phyloP scores from a whole-genome alignment of 225 moss, liverwort and hornwort species.

The Anthoceros angustus region DNA sequence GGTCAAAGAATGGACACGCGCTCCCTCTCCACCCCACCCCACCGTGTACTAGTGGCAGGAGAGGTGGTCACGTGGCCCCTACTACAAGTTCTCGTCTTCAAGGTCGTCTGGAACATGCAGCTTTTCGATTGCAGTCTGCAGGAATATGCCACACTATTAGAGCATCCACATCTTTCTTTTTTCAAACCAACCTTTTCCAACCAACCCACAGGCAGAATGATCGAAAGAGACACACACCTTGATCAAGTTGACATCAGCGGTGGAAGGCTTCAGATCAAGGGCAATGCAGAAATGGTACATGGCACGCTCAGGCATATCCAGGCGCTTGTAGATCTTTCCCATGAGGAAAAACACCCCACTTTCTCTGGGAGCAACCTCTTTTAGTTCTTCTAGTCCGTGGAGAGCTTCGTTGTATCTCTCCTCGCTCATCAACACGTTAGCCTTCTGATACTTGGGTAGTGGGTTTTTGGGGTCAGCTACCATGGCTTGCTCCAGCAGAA shows the following conservation, averaged over 20 bases:
- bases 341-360: conserved; percentile 94
- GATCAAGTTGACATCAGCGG: conserved; percentile 90
- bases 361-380: conserved; percentile 88
- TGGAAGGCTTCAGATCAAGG: conserved; percentile 88
- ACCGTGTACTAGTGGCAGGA: too few relatives aligned
- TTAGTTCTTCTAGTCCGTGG: conserved; percentile 76
- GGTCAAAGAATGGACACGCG: too few relatives aligned
- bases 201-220: not conserved
- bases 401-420: conserved; percentile 79
- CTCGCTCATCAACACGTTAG: conserved; percentile 96
- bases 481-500: conserved; percentile 79
- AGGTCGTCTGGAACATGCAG: conserved; percentile 90
- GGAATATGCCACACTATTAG: not conserved
- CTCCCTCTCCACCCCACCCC: too few relatives aligned
- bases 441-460: conserved; percentile 87
- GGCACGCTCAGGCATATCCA: conserved; percentile 78
- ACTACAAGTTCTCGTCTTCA: conserved; percentile 81
- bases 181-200: not conserved
- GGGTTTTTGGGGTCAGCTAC: conserved; percentile 84
- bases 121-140: conserved; percentile 91
- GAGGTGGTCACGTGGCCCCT: too few relatives aligned
- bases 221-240: conserved; percentile 27
- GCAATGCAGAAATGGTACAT: conserved; percentile 94
- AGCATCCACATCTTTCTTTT: not conserved
- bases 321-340: conserved; percentile 83